These are phyloP conservation scores for Endoconidiophora laricicola DNA, from an alignment of 2,329 filamentous ascomycete species.

Conservation along the genomic window DNA sequence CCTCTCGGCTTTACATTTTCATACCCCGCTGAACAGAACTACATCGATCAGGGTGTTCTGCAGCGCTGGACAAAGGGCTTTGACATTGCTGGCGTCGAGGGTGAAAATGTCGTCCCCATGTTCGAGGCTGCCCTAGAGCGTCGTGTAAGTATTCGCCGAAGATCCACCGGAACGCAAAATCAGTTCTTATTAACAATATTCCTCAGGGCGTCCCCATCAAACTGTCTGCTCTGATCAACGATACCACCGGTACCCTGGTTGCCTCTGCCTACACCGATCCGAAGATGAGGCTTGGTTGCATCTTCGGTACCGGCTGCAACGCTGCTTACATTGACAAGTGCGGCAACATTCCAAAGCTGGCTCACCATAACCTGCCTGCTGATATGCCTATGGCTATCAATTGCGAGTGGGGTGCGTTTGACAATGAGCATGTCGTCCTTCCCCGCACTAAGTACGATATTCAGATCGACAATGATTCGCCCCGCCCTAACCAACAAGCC, in stretches of 20 bases:
- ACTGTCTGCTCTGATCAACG: slow-evolving; percentile 85
- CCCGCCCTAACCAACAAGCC: slow-evolving; percentile 80
- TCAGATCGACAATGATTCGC: slow-evolving; percentile 78
- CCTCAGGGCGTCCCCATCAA: slow-evolving; percentile 72
- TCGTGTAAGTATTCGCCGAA: slow-evolving; percentile 20
- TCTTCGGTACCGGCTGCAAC: slow-evolving; percentile 96
- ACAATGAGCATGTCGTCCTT: slow-evolving; percentile 80
- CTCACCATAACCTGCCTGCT: slow-evolving; percentile 72
- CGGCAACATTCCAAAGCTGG: slow-evolving; percentile 83
- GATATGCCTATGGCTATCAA: slow-evolving; percentile 87
- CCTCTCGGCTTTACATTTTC: slow-evolving; percentile 92
- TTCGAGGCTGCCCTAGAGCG: slow-evolving; percentile 63
- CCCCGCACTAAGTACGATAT: slow-evolving; percentile 75
- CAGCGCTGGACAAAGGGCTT: slow-evolving; percentile 98
- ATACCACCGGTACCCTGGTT: slow-evolving; percentile 92
- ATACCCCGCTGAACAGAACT: slow-evolving; percentile 83
- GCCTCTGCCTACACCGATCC: slow-evolving; percentile 93
- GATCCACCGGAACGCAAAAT: slow-evolving; percentile 12
- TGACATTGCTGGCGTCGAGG: slow-evolving; percentile 83
- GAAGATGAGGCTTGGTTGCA: slow-evolving; percentile 87
- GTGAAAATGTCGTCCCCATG: slow-evolving; percentile 75
- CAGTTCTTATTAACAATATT: slow-evolving; percentile 15
- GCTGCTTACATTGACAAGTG: slow-evolving; percentile 95
- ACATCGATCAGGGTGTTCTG: slow-evolving; percentile 80
- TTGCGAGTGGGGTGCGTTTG: slow-evolving; percentile 94